Evolutionary conservation across 805 yeast genomes (phyloP), one percentile per base, ranked within the genome.

Genomic region (Saccharomycopsis sp.): DNA sequence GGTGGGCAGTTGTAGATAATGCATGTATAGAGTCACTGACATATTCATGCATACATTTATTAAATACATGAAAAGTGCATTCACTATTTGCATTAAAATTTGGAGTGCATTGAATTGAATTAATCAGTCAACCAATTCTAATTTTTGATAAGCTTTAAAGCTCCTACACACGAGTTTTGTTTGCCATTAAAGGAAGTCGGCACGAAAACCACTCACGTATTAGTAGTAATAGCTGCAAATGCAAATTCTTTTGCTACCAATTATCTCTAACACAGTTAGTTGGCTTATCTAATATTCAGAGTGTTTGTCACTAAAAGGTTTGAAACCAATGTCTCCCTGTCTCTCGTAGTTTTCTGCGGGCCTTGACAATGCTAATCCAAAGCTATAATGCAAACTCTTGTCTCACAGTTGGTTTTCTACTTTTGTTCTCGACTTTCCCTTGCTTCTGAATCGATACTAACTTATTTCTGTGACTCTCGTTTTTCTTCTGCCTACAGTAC

Each of bases 381-480:
- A 29, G 37, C 37, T 29, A 29, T 5, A 29, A 29, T 29, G 5
- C 12, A 12, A 7, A 7, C 12, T 29, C 12, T 7, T 29, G 37
- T 29, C 37, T 29, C 37, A 29, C 37, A 7, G 37, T 29, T 12
- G 5, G 37, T 29, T 29, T 29, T 12, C 12, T 29, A 5, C 37
- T 29, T 29, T 29, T 29, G 12, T 29, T 29, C 5, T 29, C 37
- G 12, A 29, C 12, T 29, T 44, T 44, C 48, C 48, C 48, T 44
- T 44, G 48, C 48, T 44, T 44, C 48, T 44, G 21, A 44, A 44
- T 44, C 48, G 48, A 44, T 44, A 44, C 48, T 44, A 44, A 44
- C 48, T 44, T 44, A 44, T 44, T 44, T 44, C 48, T 44, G 37
- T 7, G 37, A 29, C 37, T 29, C 37, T 29, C 37, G 37, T 29